Percentiles rank a stretch among this genome's conserved stretches.
Evolutionary conservation across 208 protist genomes (phyloP).

Genomic region (Leishmania braziliensis): DNA sequence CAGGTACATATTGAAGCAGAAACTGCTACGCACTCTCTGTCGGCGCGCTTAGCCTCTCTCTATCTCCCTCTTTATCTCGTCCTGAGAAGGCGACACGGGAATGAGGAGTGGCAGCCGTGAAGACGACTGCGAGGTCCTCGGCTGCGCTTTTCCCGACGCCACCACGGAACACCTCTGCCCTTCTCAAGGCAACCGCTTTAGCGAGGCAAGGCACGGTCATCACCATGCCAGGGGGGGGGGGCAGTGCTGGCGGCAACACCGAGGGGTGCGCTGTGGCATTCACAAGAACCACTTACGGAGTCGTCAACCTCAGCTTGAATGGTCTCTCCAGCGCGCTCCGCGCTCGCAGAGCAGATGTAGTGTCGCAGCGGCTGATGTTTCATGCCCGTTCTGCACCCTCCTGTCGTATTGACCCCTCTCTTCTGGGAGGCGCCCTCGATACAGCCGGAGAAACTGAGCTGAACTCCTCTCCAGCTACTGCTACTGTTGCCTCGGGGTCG

Average conservation of each 20-base stretch:
- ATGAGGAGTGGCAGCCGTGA: background rate
- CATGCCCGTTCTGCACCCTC: conserved; percentile 26
- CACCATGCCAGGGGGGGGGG: background rate
- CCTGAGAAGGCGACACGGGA: background rate
- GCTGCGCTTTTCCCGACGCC: background rate
- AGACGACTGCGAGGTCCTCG: background rate
- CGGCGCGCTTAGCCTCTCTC: background rate
- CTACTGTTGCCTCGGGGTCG: background rate
- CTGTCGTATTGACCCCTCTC: conserved; percentile 2
- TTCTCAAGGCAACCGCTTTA: conserved; percentile 13
- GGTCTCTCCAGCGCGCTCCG: conserved; percentile 31
- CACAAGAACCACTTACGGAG: conserved; percentile 13
- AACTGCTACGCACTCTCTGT: background rate
- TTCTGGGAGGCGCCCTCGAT: conserved; percentile 8
- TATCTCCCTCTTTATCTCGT: background rate
- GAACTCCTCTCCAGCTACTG: background rate
- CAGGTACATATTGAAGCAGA: background rate
- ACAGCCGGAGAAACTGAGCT: background rate
- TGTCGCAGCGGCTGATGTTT: conserved; percentile 22
- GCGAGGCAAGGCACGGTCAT: conserved; percentile 19
- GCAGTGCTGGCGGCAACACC: background rate
- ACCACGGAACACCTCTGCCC: background rate
- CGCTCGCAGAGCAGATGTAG: conserved; percentile 22
- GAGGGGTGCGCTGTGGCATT: conserved; percentile 21
- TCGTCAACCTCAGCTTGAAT: conserved; percentile 24